Evolutionary conservation across 768 basidiomycete species (phyloP), one percentile per base, ranked within the genome.

Genomic region (Rhizopogon vinicolor): DNA sequence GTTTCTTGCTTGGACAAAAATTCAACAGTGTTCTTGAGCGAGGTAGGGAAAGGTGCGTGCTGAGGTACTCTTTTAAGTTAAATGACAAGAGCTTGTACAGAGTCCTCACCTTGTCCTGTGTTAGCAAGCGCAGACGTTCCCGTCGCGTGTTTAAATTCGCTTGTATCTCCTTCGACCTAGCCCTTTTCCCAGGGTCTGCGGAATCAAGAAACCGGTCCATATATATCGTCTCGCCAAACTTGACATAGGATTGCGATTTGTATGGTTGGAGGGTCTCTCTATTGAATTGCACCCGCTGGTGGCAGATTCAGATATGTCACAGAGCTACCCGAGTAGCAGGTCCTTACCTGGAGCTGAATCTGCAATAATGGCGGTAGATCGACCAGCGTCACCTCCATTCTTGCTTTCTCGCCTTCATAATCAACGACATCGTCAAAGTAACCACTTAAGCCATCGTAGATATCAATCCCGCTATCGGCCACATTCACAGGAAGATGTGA

Each of bases 211-310:
- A 99, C 13, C 97, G 86, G 69, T 97, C 94, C 82, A 98, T 84
- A 65, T 83, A 87, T 13, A 99, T 77, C 9, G 84, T 89, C 69
- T 94, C 90, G 16, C 79, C 85, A 65, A 96, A 97, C 63, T 86
- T 89, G 60, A 99, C 87, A 68, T 93, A 96, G 3, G 93, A 93
- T 65, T 99, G 96, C 5, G 91, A 93, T 70, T 99, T 99, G 77
- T 91, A 93, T 14, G 93, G 87, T 60, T 94, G 90, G 53, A 92
- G 78, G 1, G 89, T 93, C 61, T 92, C 88, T 8, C 93, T 83
- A 66, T 98, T 93, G 74, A 93, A 98, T 78, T 96, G 93, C 4
- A 93, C 94, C 55, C 94, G 78, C 93, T 95, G 61, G 18, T 22
- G 50, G 46, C 45, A 58, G 51, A 58, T 61, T 41, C 51, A 57